phyloP scores from a whole-genome alignment of 139 green algal species.

The Eudorina sp. region DNA sequence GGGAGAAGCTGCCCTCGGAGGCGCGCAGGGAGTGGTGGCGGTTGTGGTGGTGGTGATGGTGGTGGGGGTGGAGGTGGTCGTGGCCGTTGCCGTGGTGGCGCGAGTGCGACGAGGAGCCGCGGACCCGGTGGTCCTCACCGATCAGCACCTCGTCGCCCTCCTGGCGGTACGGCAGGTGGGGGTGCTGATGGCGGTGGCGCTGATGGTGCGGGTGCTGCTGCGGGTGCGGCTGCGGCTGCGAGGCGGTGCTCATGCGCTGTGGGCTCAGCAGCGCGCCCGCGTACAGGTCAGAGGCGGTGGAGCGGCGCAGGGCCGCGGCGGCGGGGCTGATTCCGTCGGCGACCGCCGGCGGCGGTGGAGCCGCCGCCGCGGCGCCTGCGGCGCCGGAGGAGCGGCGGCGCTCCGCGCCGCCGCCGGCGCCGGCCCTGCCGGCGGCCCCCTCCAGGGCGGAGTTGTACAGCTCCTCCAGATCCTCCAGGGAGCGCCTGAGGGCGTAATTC shows the following conservation, averaged over 20 bases:
- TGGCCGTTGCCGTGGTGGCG: not conserved
- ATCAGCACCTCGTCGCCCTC: not conserved
- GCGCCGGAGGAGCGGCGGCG: not conserved
- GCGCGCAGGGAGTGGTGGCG: not conserved
- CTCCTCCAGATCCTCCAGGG: conserved; percentile 38
- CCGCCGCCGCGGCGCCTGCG: not conserved
- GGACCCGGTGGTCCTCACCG: not conserved
- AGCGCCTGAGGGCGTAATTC: conserved; percentile 34
- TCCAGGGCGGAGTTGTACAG: conserved; percentile 7
- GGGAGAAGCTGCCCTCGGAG: not conserved
- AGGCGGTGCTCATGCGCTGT: not conserved
- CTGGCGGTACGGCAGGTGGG: too few species aligned
- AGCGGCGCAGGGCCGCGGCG: not conserved
- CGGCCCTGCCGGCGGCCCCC: not conserved
- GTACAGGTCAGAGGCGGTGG: not conserved
- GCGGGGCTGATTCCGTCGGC: too few species aligned
- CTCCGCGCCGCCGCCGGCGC: not conserved
- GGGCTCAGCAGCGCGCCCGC: not conserved
- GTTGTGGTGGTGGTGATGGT: not conserved
- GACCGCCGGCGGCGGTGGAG: not conserved
- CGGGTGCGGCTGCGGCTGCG: not conserved
- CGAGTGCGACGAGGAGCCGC: too few species aligned
- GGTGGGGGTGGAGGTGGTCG: not conserved
- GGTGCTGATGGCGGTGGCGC: not conserved
- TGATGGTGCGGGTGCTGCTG: not conserved